Conservation (phyloP, 202 grass and related monocot genomes). For the Eragrostis tef region DNA sequence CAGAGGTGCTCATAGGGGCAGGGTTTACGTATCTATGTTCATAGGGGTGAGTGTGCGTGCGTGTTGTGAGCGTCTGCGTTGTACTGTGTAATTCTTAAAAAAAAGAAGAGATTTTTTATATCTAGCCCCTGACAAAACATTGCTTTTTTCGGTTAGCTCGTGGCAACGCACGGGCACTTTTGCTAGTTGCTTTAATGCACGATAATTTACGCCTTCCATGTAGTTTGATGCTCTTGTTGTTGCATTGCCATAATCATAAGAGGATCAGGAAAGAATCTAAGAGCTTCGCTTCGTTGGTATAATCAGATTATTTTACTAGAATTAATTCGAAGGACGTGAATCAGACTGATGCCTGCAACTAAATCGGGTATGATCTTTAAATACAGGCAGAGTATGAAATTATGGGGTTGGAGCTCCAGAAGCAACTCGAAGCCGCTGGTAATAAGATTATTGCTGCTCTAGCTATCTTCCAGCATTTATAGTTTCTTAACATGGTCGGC, state of each 20-base stretch:
- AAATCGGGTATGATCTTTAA: conserved; percentile 9
- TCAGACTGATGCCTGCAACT: not conserved
- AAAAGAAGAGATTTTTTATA: no score
- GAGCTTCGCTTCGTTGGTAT: conserved; percentile 65
- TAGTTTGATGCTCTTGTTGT: conserved; percentile 89
- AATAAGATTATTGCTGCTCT: conserved; percentile 5
- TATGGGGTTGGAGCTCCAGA: conserved; percentile 79
- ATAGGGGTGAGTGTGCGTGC: no score
- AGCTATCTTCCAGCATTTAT: not conserved
- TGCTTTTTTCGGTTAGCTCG: no score
- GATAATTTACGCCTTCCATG: conserved; percentile 27
- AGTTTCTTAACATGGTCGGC: not conserved
- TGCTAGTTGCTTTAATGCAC: conserved; percentile 1
- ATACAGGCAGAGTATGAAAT: conserved; percentile 84
- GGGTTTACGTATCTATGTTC: no score
- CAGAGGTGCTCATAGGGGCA: no score
- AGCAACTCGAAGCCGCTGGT: conserved; percentile 89
- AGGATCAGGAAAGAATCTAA: conserved; percentile 80
- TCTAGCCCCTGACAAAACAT: no score
- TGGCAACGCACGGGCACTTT: not conserved
- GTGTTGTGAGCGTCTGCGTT: no score
- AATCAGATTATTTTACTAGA: not conserved
- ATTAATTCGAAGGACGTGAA: not conserved
- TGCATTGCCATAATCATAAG: conserved; percentile 74
- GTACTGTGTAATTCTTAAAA: no score